Percentiles rank a stretch among this genome's conserved stretches.
These are phyloP conservation scores for Aspergillus affinis DNA, from an alignment of 495 filamentous ascomycete species.

Conservation along the genomic window DNA sequence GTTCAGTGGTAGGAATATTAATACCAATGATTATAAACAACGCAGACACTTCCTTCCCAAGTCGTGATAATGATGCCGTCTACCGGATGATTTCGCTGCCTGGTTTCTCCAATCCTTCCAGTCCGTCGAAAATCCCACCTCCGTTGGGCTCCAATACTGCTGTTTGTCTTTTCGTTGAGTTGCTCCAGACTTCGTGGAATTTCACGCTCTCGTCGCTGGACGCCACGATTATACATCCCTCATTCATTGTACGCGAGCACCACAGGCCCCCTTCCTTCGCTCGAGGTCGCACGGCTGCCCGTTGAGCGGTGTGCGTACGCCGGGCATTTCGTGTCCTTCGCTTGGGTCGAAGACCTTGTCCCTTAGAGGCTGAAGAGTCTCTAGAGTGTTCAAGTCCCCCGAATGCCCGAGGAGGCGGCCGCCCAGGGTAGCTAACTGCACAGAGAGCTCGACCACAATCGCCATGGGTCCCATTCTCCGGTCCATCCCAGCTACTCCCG, in stretches of 20 bases:
- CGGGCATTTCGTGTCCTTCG: background rate
- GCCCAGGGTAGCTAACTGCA: constrained; percentile 49
- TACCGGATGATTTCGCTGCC: constrained; percentile 50
- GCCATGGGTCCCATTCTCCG: constrained; percentile 17
- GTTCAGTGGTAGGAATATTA: background rate
- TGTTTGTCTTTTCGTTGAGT: constrained; percentile 55
- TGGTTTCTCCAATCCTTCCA: constrained; percentile 82
- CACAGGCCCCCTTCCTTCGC: constrained; percentile 52
- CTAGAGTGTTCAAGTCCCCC: constrained; percentile 12
- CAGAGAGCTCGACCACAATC: constrained; percentile 47
- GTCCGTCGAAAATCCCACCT: constrained; percentile 81
- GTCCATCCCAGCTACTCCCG: constrained; percentile 72
- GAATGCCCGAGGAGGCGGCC: constrained; percentile 24
- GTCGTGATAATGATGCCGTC: background rate
- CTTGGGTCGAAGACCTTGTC: constrained; percentile 4
- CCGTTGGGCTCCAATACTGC: constrained; percentile 69
- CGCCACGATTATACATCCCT: constrained; percentile 92
- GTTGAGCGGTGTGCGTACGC: background rate
- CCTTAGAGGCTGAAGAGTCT: constrained; percentile 10
- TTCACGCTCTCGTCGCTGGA: constrained; percentile 92
- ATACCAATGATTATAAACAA: background rate
- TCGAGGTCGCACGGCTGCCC: constrained; percentile 32
- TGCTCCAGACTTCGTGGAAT: constrained; percentile 93
- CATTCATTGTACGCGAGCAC: constrained; percentile 62
- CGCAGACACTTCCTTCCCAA: background rate